Evolutionary conservation across 208 protist genomes (phyloP).

Genomic region (Vickermania spadyakhi): DNA sequence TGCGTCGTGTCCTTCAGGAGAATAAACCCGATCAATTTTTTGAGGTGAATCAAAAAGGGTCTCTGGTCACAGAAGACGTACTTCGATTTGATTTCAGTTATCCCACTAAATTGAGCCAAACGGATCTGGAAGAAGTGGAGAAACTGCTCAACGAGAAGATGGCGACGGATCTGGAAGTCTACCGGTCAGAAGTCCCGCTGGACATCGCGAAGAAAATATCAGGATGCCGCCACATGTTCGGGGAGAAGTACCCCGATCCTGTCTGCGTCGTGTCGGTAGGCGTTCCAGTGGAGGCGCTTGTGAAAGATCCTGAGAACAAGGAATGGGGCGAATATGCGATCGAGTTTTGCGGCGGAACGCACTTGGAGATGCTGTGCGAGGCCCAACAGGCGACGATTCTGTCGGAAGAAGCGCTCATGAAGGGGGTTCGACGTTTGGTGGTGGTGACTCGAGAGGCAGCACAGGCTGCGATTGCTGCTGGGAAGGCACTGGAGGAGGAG

Average conservation of each 20-base stretch:
- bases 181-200: conserved; percentile 85
- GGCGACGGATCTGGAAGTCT: conserved; percentile 58
- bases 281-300: conserved; percentile 75
- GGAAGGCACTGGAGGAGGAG: conserved; percentile 40
- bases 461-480: conserved; percentile 31
- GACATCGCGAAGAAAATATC: conserved; percentile 60
- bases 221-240: conserved; percentile 92
- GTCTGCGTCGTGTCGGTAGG: conserved; percentile 98
- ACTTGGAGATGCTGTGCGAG: conserved; percentile 83
- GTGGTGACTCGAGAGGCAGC: conserved; percentile 67
- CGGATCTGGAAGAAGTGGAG: conserved; percentile 87
- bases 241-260: conserved; percentile 98
- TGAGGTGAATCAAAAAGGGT: conserved; percentile 94
- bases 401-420: conserved; percentile 91
- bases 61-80: conserved; percentile 84
- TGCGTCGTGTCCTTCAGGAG: conserved; percentile 86
- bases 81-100: conserved; percentile 98
- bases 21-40: conserved; percentile 72
- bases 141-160: conserved; percentile 85
- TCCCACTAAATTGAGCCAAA: conserved; percentile 58
- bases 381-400: conserved; percentile 89
- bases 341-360: conserved; percentile 98
- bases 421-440: conserved; percentile 85
- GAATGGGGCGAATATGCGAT: conserved; percentile 88
- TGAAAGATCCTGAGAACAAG: conserved; percentile 81